These are phyloP conservation scores for Zoysia matrella DNA, from an alignment of 202 grass and related monocot genomes.

Conservation along the genomic window DNA sequence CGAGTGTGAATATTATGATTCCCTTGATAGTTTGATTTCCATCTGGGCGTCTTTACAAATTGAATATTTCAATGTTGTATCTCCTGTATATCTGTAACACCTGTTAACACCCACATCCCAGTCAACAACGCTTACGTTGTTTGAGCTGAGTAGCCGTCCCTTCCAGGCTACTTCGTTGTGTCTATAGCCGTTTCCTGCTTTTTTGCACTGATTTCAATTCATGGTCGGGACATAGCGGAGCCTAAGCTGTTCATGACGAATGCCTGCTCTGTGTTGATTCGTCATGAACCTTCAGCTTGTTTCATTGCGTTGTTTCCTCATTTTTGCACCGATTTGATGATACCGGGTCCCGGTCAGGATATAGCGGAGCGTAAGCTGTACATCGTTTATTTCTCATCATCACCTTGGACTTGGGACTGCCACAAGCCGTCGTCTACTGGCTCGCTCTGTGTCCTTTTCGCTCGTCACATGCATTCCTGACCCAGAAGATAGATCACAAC, in stretches of 20 bases:
- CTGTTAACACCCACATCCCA: neutral
- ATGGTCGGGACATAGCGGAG: no score
- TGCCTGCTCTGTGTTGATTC: neutral
- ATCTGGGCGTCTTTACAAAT: no score
- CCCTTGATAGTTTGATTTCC: neutral
- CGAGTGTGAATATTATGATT: slow-evolving; percentile 1
- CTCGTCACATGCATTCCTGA: slow-evolving; percentile 28
- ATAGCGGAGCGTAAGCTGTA: neutral
- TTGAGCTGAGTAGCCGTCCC: neutral
- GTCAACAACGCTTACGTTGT: neutral
- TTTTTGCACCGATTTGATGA: neutral
- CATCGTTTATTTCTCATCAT: neutral
- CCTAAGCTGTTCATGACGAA: no score
- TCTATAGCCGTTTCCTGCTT: neutral
- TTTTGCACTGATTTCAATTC: no score
- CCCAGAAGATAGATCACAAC: neutral
- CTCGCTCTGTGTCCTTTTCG: neutral
- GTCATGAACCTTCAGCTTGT: neutral
- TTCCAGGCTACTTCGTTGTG: neutral
- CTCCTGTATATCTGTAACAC: neutral
- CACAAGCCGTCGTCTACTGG: neutral
- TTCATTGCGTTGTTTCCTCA: slow-evolving; percentile 1
- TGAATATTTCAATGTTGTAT: neutral
- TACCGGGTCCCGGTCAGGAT: neutral
- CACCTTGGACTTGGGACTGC: neutral